Evolutionary conservation across 2,329 filamentous ascomycete species (phyloP).

Genomic region (Trichoderma sp.): DNA sequence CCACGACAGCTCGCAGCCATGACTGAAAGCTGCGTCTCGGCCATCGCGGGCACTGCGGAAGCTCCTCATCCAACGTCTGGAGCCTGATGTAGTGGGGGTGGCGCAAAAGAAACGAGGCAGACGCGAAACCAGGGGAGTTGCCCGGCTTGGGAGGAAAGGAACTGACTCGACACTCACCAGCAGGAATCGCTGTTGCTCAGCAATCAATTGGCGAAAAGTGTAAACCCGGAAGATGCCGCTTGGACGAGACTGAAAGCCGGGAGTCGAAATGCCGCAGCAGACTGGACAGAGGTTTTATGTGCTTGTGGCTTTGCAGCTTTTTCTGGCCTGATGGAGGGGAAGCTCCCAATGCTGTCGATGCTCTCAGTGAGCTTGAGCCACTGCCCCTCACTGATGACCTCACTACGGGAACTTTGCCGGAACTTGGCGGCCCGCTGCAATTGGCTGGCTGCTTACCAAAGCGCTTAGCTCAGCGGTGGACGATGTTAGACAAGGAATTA

Average conservation of each 20-base stretch:
- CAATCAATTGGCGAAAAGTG: not conserved
- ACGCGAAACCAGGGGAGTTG: not conserved
- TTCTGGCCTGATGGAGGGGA: not conserved
- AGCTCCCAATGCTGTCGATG: not conserved
- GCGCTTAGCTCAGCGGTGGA: constrained; percentile 1
- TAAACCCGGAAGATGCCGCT: not conserved
- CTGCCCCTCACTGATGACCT: constrained; percentile 24
- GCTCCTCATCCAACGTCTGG: not conserved
- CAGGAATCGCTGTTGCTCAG: not conserved
- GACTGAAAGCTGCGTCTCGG: not conserved
- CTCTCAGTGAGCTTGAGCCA: not conserved
- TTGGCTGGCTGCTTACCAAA: constrained; percentile 6
- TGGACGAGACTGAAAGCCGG: not conserved
- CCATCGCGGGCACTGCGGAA: constrained; percentile 12
- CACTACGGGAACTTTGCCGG: not conserved
- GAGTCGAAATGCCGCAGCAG: not conserved
- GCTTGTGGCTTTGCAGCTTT: not conserved
- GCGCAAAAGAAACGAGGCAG: not conserved
- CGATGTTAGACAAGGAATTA: not conserved
- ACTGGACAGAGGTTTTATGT: not conserved
- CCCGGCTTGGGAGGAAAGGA: not conserved
- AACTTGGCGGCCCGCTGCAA: constrained; percentile 4
- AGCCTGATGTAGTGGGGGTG: constrained; percentile 15
- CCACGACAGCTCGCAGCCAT: not conserved
- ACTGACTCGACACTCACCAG: not conserved